Evolutionary conservation across 768 basidiomycete genomes (phyloP), one percentile per base, ranked within the genome.

Genomic region (Termitomyces sp.): DNA sequence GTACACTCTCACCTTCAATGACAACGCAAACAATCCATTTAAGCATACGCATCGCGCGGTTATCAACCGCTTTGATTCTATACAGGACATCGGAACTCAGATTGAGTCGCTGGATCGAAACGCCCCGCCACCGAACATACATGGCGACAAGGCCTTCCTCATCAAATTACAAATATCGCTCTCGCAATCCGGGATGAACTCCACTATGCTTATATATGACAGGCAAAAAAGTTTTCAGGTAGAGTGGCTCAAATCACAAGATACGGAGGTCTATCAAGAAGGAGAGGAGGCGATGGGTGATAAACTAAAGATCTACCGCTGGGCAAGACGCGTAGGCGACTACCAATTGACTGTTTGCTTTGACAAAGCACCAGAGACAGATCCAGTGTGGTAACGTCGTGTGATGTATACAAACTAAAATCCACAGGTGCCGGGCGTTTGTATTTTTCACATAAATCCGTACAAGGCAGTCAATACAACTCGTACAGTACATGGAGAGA

Each of bases 191-290:
- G 57, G 60, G 10, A 36, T 53, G 14, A 9, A 62, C 9, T 35
- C 59, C 1, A 54, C 61, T 16, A 72, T 72, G 64, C 57, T 77
- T 55, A 61, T 78, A 2, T 77, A 79, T 56, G 79, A 79, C 58
- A 66, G 72, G 18, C 72, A 75, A 60, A 69, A 71, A 44, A 74
- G 70, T 36, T 75, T 78, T 48, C 63, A 73, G 36, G 67, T 66
- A 16, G 64, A 66, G 38, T 70, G 74, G 69, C 57, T 64, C 57
- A 65, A 61, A 48, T 49, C 26, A 4, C 58, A 59, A 26, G 64
- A 71, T 52, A 59, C 58, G 4, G 53, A 44, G 14, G 61, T 66
- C 22, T 70, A 61, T 42, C 26, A 4, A 3, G 66, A 64, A 18
- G 69, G 63, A 8, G 53, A 64, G 52, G 55, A 61, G 50, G 66